Evolutionary conservation across 306 rosid species (phyloP), one percentile per base, ranked within the genome.

Genomic region (Ormosia semicastrata): DNA sequence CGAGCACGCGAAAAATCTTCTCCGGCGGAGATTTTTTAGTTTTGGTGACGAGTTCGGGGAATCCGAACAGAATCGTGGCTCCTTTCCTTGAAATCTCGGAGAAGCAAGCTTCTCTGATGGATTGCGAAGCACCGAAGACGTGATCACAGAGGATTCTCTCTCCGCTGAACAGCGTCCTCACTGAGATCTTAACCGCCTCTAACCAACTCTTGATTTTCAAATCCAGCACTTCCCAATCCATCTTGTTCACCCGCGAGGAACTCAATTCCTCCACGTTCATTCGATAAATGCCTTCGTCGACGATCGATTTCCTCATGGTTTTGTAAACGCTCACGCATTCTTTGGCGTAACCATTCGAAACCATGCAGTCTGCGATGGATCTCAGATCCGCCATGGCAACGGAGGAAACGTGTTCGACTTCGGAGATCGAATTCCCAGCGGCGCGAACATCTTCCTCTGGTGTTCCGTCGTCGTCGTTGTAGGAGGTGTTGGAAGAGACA

Each of bases 291-390:
- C 91, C 93, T 79, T 94, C 97, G 49, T 92, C 92, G 15, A 92
- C 64, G 2, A 92, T 92, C 1, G 97, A 92, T 78, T 94, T 91
- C 14, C 97, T 71, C 57, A 92, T 85, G 7, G 62, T 14, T 13
- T 62, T 91, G 60, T 94, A 94, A 8, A 89, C 84, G 30, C 32
- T 37, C 2, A 92, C 72, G 30, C 98, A 94, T 75, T 94, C 98
- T 37, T 85, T 94, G 0, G 88, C 86, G 18, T 92, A 94, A 6
- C 98, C 98, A 8, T 89, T 76, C 0, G 96, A 87, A 77, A 92
- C 82, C 98, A 94, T 94, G 14, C 94, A 94, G 41, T 89, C 93
- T 1, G 94, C 97, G 7, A 94, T 92, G 8, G 80, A 66, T 14
- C 76, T 86, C 7, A 94, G 81, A 67, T 92, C 97, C 37, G 53